These are phyloP conservation scores for Xylaria sp. DNA, from an alignment of 2,329 filamentous ascomycete genomes.

Conservation along the genomic window DNA sequence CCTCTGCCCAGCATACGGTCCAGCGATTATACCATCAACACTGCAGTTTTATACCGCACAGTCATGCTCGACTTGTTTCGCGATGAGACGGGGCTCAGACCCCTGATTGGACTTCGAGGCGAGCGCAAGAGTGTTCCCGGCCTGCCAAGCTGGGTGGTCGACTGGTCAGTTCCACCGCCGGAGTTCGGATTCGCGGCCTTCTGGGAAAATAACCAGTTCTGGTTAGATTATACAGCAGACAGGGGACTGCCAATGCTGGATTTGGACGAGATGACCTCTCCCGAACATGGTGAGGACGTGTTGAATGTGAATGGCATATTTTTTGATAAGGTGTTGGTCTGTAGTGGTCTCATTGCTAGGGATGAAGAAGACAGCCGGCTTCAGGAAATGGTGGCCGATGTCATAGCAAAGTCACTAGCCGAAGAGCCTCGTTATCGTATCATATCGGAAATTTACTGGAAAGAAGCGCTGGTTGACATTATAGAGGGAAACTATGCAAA, in stretches of 20 bases:
- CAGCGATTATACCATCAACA: constrained; percentile 27
- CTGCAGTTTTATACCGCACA: constrained; percentile 26
- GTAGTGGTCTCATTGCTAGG: constrained; percentile 19
- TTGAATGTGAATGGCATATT: constrained; percentile 35
- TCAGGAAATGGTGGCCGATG: constrained; percentile 1
- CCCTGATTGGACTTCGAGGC: constrained; percentile 31
- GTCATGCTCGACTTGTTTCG: constrained; percentile 36
- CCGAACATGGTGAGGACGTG: constrained; percentile 25
- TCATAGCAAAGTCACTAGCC: constrained; percentile 14
- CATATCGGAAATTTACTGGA: constrained; percentile 33
- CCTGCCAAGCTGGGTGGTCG: constrained; percentile 33
- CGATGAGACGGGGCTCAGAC: constrained; percentile 22
- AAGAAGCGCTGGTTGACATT: constrained; percentile 20
- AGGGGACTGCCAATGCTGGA: constrained; percentile 31
- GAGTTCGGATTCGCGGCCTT: neutral
- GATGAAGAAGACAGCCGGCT: constrained; percentile 10
- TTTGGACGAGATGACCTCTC: constrained; percentile 14
- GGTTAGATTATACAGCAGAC: constrained; percentile 21
- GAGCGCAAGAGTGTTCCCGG: constrained; percentile 28
- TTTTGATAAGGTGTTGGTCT: constrained; percentile 28
- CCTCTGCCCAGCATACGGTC: constrained; percentile 31
- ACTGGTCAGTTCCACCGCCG: constrained; percentile 25
- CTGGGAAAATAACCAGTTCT: constrained; percentile 33
- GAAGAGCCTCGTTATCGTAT: constrained; percentile 26
- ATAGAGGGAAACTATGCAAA: constrained; percentile 27